Percentiles rank a stretch among this genome's conserved stretches.
These are phyloP conservation scores for Immersiella caudata DNA, from an alignment of 495 filamentous ascomycete species.

Conservation along the genomic window DNA sequence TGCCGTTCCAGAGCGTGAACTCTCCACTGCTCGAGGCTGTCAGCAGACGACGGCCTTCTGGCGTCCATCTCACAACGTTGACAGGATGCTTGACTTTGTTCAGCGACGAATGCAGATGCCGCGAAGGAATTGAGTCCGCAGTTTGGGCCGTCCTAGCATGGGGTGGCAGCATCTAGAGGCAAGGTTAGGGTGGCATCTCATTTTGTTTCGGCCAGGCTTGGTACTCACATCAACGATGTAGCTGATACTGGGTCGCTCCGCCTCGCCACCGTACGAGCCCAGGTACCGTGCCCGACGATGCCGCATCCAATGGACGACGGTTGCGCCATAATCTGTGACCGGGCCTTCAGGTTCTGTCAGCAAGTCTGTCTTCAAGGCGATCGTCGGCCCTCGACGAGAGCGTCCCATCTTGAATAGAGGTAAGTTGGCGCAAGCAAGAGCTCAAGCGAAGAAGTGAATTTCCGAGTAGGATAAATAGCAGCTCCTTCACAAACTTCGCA, in stretches of 20 bases:
- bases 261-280: slow-evolving; percentile 66
- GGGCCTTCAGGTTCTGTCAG: slow-evolving; percentile 55
- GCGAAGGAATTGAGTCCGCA: slow-evolving; percentile 81
- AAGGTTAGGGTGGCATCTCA: slow-evolving; percentile 31
- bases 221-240: slow-evolving; percentile 84
- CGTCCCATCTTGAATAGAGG: background rate
- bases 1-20: slow-evolving; percentile 98
- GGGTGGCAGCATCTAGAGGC: slow-evolving; percentile 79
- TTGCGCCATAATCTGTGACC: slow-evolving; percentile 94
- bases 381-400: background rate
- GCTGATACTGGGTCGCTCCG: slow-evolving; percentile 81
- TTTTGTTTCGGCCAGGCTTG: background rate
- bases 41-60: slow-evolving; percentile 86
- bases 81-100: slow-evolving; percentile 98
- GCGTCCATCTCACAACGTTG: slow-evolving; percentile 97
- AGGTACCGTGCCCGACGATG: slow-evolving; percentile 76
- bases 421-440: background rate
- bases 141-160: slow-evolving; percentile 69
- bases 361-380: slow-evolving; percentile 29
- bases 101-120: slow-evolving; percentile 90
- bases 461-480: background rate
- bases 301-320: slow-evolving; percentile 90
- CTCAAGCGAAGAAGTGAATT: background rate
- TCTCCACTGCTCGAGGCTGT: slow-evolving; percentile 95
- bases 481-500: background rate